Conservation (phyloP, 1,284 basidiomycete species). For the Apiotrichum veenhuisii region DNA sequence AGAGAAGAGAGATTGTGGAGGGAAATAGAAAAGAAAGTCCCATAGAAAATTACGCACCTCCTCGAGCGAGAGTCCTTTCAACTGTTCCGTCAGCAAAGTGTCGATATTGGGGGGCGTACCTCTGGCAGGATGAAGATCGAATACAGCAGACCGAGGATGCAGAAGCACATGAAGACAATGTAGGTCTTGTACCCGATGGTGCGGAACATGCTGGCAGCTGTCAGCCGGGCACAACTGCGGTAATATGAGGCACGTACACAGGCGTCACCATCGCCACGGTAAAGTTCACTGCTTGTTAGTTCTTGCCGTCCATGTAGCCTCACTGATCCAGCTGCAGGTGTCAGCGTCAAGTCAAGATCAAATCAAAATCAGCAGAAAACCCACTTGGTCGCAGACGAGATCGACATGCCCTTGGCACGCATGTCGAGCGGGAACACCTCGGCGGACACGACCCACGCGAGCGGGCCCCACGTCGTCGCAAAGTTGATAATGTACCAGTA, state of each 20-base stretch:
- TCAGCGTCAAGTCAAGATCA: background rate
- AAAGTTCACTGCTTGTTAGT: constrained; percentile 34
- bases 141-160: constrained; percentile 43
- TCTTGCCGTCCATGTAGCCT: background rate
- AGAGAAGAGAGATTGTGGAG: background rate
- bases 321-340: no score
- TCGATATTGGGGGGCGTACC: background rate
- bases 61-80: constrained; percentile 41
- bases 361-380: background rate
- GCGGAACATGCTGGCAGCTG: constrained; percentile 31
- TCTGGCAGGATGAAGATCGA: constrained; percentile 41
- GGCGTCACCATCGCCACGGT: constrained; percentile 39
- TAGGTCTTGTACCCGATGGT: constrained; percentile 45
- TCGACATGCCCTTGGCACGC: constrained; percentile 48
- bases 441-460: constrained; percentile 23
- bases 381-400: constrained; percentile 41
- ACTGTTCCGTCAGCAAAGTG: background rate
- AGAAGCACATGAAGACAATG: constrained; percentile 48
- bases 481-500: constrained; percentile 46
- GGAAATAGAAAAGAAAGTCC: background rate
- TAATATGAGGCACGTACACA: background rate
- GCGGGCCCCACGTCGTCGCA: constrained; percentile 46
- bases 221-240: no score
- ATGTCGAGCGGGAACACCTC: constrained; percentile 49
- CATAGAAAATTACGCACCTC: constrained; percentile 42